These are phyloP conservation scores for Hermanozyma aechmeae DNA, from an alignment of 805 yeast genomes.

Conservation along the genomic window DNA sequence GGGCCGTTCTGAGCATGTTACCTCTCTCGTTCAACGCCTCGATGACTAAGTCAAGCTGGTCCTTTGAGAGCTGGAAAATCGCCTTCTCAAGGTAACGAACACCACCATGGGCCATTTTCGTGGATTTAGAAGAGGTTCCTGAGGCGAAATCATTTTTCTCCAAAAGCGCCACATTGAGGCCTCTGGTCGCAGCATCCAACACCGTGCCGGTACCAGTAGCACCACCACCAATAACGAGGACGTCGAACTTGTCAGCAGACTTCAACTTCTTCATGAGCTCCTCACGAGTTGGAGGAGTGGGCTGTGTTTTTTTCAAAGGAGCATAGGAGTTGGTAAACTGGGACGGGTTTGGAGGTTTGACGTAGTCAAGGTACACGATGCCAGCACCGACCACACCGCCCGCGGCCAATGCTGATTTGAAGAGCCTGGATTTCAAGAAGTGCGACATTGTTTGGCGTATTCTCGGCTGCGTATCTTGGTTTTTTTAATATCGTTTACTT, in stretches of 20 bases:
- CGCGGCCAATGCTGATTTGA: slow-evolving; percentile 21
- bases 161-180: slow-evolving; percentile 77
- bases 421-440: slow-evolving; percentile 14
- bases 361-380: slow-evolving; percentile 31
- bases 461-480: too few species aligned
- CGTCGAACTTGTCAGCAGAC: slow-evolving; percentile 49
- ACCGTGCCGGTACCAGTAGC: slow-evolving; percentile 95
- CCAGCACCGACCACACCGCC: slow-evolving; percentile 27
- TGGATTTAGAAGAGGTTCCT: slow-evolving; percentile 89
- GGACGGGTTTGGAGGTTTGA: slow-evolving; percentile 15
- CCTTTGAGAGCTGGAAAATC: slow-evolving; percentile 82
- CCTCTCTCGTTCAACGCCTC: slow-evolving; percentile 86
- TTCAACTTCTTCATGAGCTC: slow-evolving; percentile 16
- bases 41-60: slow-evolving; percentile 78
- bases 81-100: slow-evolving; percentile 94
- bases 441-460: too few species aligned
- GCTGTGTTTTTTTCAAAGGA: slow-evolving; percentile 36
- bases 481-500: too few species aligned
- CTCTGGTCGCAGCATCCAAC: slow-evolving; percentile 83
- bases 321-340: slow-evolving; percentile 17
- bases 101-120: slow-evolving; percentile 97
- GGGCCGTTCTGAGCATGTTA: slow-evolving; percentile 81
- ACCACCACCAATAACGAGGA: slow-evolving; percentile 91
- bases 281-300: slow-evolving; percentile 48
- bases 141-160: slow-evolving; percentile 87